These are phyloP conservation scores for Penicillium lividum DNA, from an alignment of 495 filamentous ascomycete genomes.

Conservation along the genomic window DNA sequence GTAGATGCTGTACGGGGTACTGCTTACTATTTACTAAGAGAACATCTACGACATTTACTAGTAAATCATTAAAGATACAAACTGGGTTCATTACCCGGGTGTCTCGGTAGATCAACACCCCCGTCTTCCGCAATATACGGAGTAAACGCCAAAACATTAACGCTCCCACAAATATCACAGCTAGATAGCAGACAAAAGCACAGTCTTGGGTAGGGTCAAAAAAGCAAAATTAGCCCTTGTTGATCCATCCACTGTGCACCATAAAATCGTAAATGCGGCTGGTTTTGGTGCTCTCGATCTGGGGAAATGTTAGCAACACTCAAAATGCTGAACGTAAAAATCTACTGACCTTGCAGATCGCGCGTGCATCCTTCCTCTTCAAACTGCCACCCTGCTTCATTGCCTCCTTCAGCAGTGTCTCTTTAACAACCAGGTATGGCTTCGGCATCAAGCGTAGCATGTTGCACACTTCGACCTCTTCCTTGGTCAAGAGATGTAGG, in stretches of 20 bases:
- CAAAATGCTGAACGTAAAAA: not conserved
- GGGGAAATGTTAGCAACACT: constrained; percentile 1
- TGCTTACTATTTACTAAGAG: no score
- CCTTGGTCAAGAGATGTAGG: constrained; percentile 79
- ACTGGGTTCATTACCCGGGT: constrained; percentile 7
- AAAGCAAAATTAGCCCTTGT: constrained; percentile 6
- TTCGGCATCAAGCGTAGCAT: constrained; percentile 83
- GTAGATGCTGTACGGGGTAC: no score
- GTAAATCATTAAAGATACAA: not conserved
- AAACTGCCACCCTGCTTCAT: constrained; percentile 81
- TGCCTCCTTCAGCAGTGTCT: constrained; percentile 81
- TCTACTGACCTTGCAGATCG: constrained; percentile 59
- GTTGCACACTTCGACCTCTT: constrained; percentile 84
- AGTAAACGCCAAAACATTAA: constrained; percentile 24
- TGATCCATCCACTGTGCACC: constrained; percentile 89
- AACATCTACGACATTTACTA: no score
- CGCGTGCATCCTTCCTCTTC: constrained; percentile 87
- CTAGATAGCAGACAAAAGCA: constrained; percentile 5
- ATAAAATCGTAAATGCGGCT: constrained; percentile 90
- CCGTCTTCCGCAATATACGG: not conserved
- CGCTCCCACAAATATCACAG: constrained; percentile 19
- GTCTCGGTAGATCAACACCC: not conserved
- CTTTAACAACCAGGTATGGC: constrained; percentile 92
- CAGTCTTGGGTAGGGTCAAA: constrained; percentile 16
- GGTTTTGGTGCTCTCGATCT: constrained; percentile 67